Evolutionary conservation across 1,284 basidiomycete genomes (phyloP), one percentile per base, ranked within the genome.

Genomic region (Fereydounia khargensis): DNA sequence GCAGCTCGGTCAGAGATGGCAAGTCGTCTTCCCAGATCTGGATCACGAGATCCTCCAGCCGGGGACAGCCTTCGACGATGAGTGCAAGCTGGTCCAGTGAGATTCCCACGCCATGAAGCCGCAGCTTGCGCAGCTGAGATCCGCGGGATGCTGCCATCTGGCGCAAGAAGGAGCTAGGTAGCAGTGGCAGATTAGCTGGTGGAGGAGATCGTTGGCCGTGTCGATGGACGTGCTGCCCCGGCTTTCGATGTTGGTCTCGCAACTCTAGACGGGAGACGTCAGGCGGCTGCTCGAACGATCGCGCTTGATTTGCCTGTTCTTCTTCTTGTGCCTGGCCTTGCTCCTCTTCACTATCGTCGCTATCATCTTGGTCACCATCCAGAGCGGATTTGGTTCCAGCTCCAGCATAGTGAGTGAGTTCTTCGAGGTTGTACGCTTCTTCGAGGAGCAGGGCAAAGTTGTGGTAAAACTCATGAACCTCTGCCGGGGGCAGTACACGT

Each of bases 1-100:
- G 39, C 27, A 55, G 25, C 13, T 45, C 47, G 13, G 35, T 47
- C 3, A 55, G 46, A 31, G 53, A 28, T 3, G 59, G 60, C 36
- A 63, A 25, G 19, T 70, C 63, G 22, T 51, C 53, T 36, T 73
- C 71, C 53, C 53, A 70, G 6, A 70, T 50, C 34, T 73, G 70
- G 9, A 73, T 50, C 20, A 65, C 71, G 1, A 73, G 47, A 28
- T 73, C 71, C n/a, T 43, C 46, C 21, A 73, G 44, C 33, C 24
- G 31, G 3, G 6, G 39, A 39, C 52, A 70, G 16, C 42, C 33
- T 19, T 54, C 34, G 5, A 54, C 46, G 24, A 73, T 56, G 19
- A 56, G 16, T 6, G 39, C 41, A 3, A 73, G 53, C 36, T 72
- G 69, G 21, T 64, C 58, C 22, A 66, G 41, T 14, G 59, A 63